A percentile compares a stretch with the other conserved stretches of the same genome.
These are phyloP conservation scores for Talaromyces sp. DNA, from an alignment of 2,329 filamentous ascomycete species.

Conservation along the genomic window DNA sequence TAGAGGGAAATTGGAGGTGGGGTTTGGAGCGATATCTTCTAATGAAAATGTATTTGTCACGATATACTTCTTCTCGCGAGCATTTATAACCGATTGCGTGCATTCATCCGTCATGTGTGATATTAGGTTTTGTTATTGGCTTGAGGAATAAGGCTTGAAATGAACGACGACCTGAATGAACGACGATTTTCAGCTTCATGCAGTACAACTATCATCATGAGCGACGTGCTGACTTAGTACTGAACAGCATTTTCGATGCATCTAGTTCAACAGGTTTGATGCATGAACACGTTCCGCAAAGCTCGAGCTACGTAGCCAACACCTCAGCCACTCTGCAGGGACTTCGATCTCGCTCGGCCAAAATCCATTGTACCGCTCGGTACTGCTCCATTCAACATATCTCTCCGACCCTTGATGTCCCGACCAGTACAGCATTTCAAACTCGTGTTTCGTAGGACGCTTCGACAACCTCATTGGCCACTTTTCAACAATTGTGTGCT, in stretches of 20 bases:
- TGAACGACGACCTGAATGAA: background rate
- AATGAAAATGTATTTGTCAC: conserved; percentile 15
- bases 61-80: conserved; percentile 8
- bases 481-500: conserved; percentile 30
- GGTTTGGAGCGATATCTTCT: conserved; percentile 1
- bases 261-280: background rate
- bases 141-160: background rate
- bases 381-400: conserved; percentile 34
- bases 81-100: conserved; percentile 1
- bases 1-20: background rate
- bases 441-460: conserved; percentile 29
- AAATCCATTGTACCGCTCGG: background rate
- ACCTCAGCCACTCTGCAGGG: background rate
- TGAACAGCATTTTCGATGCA: background rate
- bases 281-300: background rate
- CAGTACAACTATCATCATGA: background rate
- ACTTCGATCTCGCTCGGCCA: too few relatives aligned
- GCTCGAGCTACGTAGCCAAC: background rate
- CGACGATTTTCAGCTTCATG: background rate
- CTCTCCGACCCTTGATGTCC: conserved; percentile 23
- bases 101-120: conserved; percentile 6
- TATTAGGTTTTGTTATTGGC: background rate
- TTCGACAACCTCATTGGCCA: background rate
- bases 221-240: background rate
- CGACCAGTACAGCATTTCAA: conserved; percentile 25